These are phyloP conservation scores for Mycena haematopus DNA, from an alignment of 768 basidiomycete genomes.

Conservation along the genomic window DNA sequence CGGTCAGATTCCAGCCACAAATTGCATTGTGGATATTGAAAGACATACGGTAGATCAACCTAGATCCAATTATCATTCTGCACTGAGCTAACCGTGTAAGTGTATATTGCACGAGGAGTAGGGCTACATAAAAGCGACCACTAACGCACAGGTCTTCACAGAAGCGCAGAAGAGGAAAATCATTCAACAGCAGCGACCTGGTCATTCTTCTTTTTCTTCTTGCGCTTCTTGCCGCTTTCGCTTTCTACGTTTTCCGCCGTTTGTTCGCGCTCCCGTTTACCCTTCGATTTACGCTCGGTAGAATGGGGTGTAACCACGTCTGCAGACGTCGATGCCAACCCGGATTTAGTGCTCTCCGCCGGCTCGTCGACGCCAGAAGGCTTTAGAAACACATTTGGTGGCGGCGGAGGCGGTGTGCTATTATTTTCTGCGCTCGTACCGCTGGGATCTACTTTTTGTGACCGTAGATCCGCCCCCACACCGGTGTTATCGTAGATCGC, in stretches of 20 bases:
- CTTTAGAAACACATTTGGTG: constrained; percentile 50
- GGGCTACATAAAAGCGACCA: not conserved
- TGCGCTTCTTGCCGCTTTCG: constrained; percentile 36
- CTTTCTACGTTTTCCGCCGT: not conserved
- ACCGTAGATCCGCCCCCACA: constrained; percentile 57
- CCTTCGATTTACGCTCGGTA: constrained; percentile 35
- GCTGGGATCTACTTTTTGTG: constrained; percentile 26
- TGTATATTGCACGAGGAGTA: constrained; percentile 4
- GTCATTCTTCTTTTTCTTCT: constrained; percentile 44
- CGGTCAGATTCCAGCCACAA: not conserved
- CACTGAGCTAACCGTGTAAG: constrained; percentile 14
- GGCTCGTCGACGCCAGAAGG: constrained; percentile 65
- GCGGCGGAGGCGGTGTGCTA: not conserved
- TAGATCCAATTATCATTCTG: not conserved
- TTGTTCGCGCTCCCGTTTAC: constrained; percentile 38
- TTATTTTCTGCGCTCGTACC: not conserved
- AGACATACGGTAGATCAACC: not conserved
- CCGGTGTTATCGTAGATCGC: constrained; percentile 53
- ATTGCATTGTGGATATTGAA: not conserved
- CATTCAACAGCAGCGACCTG: not conserved
- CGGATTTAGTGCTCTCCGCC: constrained; percentile 30
- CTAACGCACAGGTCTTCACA: not conserved
- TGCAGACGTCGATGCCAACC: not conserved
- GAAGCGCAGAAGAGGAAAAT: not conserved
- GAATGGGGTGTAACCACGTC: not conserved